Evolutionary conservation across 257 asterid species (phyloP).

Genomic region (Eucommia ulmoides): DNA sequence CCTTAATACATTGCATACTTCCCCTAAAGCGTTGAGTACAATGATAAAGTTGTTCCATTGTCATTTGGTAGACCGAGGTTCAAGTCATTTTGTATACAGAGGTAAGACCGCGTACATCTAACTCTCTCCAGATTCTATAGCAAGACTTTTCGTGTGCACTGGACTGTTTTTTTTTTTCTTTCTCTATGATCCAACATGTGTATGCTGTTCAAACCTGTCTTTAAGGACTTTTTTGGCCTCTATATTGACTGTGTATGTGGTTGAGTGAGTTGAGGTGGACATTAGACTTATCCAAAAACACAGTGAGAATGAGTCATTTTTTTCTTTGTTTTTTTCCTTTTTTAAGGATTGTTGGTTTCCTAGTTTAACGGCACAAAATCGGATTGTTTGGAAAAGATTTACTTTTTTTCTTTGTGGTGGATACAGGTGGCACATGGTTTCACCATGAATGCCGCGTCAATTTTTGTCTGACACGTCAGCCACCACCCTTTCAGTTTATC

Average conservation of each 20-base stretch:
- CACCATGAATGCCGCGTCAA: conserved; percentile 40
- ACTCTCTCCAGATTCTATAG: no score
- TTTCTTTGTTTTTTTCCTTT: no score
- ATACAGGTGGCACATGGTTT: conserved; percentile 28
- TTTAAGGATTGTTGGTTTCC: conserved; percentile 35
- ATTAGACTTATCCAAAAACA: conserved; percentile 36
- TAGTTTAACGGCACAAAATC: no score
- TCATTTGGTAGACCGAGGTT: no score
- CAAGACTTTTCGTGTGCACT: no score
- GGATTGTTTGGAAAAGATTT: conserved; percentile 26
- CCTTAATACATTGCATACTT: neutral
- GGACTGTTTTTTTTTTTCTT: neutral
- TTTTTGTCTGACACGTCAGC: conserved; percentile 17
- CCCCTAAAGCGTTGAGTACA: no score
- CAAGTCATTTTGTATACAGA: no score
- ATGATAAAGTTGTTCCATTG: no score
- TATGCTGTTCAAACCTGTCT: neutral
- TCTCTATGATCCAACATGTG: neutral
- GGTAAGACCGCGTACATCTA: no score
- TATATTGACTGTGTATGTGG: neutral
- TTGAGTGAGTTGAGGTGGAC: conserved; percentile 7
- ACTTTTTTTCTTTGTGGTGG: neutral
- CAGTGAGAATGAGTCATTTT: conserved; percentile 2
- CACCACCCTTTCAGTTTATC: conserved; percentile 11
- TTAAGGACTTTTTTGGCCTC: neutral